Percentiles rank a stretch among this genome's conserved stretches.
Evolutionary conservation across 2,329 filamentous ascomycete species (phyloP).

Genomic region (Teratosphaeria destructans): DNA sequence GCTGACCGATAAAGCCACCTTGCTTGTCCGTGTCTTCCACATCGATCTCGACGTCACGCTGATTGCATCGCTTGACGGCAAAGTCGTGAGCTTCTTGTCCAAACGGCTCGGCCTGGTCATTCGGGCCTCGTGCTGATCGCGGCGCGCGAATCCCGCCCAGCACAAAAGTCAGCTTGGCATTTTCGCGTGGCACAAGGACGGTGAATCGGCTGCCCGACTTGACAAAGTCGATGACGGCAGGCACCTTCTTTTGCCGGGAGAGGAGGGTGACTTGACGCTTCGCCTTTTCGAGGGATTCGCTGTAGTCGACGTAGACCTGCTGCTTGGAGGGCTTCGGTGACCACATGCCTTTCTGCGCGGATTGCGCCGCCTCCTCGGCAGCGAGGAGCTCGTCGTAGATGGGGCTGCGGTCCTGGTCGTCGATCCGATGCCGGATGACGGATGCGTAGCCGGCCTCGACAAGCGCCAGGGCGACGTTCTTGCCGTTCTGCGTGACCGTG

Average conservation of each 20-base stretch:
- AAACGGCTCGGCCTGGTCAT: constrained; percentile 81
- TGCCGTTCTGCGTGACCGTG: constrained; percentile 71
- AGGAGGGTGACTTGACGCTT: constrained; percentile 85
- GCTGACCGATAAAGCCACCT: constrained; percentile 89
- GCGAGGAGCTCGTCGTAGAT: constrained; percentile 85
- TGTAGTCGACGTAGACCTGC: constrained; percentile 79
- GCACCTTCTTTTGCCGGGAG: constrained; percentile 82
- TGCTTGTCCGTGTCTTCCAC: constrained; percentile 93
- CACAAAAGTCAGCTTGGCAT: constrained; percentile 88
- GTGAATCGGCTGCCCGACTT: constrained; percentile 95
- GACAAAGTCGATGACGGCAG: constrained; percentile 91
- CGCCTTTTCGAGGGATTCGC: constrained; percentile 85
- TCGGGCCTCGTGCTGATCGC: constrained; percentile 68
- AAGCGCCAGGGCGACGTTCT: constrained; percentile 73
- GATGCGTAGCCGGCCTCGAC: constrained; percentile 92
- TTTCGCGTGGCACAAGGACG: constrained; percentile 80
- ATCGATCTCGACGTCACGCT: constrained; percentile 92
- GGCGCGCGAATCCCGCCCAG: constrained; percentile 87
- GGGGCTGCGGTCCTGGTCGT: constrained; percentile 85
- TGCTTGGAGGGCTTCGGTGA: constrained; percentile 75
- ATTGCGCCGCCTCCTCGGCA: constrained; percentile 71
- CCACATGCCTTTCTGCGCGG: constrained; percentile 91
- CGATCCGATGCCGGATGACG: constrained; percentile 87
- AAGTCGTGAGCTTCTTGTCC: constrained; percentile 91
- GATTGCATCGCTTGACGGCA: constrained; percentile 76